phyloP scores from a whole-genome alignment of 306 rosid species.

The Crotalaria pallida region DNA sequence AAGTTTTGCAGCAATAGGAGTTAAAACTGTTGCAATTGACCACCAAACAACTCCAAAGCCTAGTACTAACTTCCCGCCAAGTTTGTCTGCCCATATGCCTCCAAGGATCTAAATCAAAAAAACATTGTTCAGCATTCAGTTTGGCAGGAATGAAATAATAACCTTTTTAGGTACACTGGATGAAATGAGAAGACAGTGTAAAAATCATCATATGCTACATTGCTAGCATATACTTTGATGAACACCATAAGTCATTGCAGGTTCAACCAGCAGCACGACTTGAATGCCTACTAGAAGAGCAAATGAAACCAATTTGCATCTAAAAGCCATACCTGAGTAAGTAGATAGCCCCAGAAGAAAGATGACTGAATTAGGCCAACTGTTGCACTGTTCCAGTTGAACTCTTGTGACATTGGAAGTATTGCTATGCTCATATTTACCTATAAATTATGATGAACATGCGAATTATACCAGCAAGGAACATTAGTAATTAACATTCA shows the following conservation, averaged over 20 bases:
- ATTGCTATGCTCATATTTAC: slow-evolving; percentile 99
- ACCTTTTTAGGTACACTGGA: neutral
- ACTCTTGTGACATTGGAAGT: slow-evolving; percentile 92
- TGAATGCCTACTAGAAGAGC: slow-evolving; percentile 3
- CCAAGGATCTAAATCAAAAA: slow-evolving; percentile 62
- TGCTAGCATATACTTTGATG: neutral
- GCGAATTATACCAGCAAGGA: neutral
- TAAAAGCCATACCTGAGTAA: slow-evolving; percentile 71
- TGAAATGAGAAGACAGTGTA: neutral
- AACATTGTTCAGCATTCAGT: slow-evolving; percentile 17
- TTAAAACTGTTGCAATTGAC: slow-evolving; percentile 86
- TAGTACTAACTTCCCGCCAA: slow-evolving; percentile 87
- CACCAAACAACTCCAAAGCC: slow-evolving; percentile 98
- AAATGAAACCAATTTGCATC: neutral
- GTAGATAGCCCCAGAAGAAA: slow-evolving; percentile 96
- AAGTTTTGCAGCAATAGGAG: slow-evolving; percentile 83
- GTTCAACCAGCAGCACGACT: neutral
- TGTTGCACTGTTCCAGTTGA: slow-evolving; percentile 90
- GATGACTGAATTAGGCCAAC: slow-evolving; percentile 96
- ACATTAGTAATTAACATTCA: neutral
- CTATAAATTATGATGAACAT: slow-evolving; percentile 31
- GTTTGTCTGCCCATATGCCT: slow-evolving; percentile 97
- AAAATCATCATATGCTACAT: slow-evolving; percentile 14
- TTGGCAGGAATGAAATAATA: slow-evolving; percentile 6
- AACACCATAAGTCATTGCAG: neutral